These are phyloP conservation scores for Sphaerulina musiva DNA, from an alignment of 2,329 filamentous ascomycete genomes.

Conservation along the genomic window DNA sequence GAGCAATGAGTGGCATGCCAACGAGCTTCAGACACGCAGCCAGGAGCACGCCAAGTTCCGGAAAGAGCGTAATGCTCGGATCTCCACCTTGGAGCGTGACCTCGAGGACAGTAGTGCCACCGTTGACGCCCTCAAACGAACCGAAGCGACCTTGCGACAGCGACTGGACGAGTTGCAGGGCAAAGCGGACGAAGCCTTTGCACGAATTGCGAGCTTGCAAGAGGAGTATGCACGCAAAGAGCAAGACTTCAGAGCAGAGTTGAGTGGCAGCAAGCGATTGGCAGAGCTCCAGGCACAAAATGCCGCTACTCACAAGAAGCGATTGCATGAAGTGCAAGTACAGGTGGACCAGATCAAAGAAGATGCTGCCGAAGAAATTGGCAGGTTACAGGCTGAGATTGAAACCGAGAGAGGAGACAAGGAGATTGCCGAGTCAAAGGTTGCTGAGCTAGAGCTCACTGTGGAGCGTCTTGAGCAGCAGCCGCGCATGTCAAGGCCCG, in stretches of 20 bases:
- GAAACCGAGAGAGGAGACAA: slow-evolving; percentile 52
- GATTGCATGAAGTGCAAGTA: slow-evolving; percentile 63
- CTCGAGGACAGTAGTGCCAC: slow-evolving; percentile 77
- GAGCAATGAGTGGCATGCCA: slow-evolving; percentile 89
- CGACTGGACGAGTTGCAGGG: slow-evolving; percentile 76
- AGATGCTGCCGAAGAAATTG: slow-evolving; percentile 55
- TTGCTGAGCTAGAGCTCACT: slow-evolving; percentile 59
- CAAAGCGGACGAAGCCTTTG: slow-evolving; percentile 78
- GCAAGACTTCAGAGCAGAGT: slow-evolving; percentile 77
- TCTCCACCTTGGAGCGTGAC: slow-evolving; percentile 79
- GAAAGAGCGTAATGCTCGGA: slow-evolving; percentile 87
- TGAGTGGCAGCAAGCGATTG: slow-evolving; percentile 72
- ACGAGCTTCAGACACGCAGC: slow-evolving; percentile 82
- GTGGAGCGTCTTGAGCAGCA: slow-evolving; percentile 49
- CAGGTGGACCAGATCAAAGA: slow-evolving; percentile 59
- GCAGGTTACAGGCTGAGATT: slow-evolving; percentile 44
- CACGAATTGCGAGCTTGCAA: slow-evolving; percentile 76
- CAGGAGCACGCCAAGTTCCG: slow-evolving; percentile 82
- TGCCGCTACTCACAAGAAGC: slow-evolving; percentile 63
- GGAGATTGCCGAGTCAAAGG: slow-evolving; percentile 54
- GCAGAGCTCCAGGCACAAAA: slow-evolving; percentile 76
- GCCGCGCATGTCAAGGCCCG: slow-evolving; percentile 35
- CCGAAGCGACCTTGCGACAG: slow-evolving; percentile 71
- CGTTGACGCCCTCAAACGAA: slow-evolving; percentile 69
- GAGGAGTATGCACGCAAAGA: slow-evolving; percentile 76